Base-by-base conservation (phyloP, 129 eudicot species). In the Rutidosis leptorrhynchoides region DNA sequence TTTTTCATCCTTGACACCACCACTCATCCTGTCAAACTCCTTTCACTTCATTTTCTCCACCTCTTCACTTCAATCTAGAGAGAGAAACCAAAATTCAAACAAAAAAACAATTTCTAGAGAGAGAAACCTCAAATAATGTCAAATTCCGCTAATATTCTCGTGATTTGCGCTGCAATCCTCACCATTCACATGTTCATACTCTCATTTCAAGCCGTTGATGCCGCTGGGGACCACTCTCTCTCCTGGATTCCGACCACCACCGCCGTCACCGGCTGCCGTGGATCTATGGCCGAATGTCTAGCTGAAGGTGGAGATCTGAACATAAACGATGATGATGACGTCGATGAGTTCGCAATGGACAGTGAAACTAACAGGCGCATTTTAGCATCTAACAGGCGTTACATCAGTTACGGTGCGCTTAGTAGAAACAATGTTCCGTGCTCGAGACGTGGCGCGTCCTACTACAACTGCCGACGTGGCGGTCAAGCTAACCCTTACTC, bases 381-480 rank as follows among this genome's bases (percentile, higher is more conserved):
- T 9, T 70, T 87, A 77, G 84, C 78, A 14, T 16, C 52, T 1
- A 59, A 53, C 45, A 27, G 46, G 1, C 75, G 84, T 42, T 87
- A 81, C 78, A 81, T 84, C 29, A 87, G 95, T 77, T 87, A 87
- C 25, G 87, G 79, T 28, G 83, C 90, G 11, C 75, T 87, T 25
- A 77, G 82, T 67, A 74, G 71, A 43, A 79, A 87, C 79, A 84
- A 72, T 40, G 87, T 81, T 0, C 95, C 90, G 0, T 87, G 90
- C 20, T 84, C 95, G 0, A 43, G 83, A 11, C 84, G 95, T 17
- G 90, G 95, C 0, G 87, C 90, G 1, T 87, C 95, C 35, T 87
- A 87, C 71, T 87, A 87, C 84, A 87, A 87, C 51, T 87, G 95
- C 69, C 82, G 80, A 17, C 66, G 77, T 16, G 90, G 90, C 27